Evolutionary conservation across 352 stramenopile genomes (phyloP).

Genomic region (Phytophthora fragariae): DNA sequence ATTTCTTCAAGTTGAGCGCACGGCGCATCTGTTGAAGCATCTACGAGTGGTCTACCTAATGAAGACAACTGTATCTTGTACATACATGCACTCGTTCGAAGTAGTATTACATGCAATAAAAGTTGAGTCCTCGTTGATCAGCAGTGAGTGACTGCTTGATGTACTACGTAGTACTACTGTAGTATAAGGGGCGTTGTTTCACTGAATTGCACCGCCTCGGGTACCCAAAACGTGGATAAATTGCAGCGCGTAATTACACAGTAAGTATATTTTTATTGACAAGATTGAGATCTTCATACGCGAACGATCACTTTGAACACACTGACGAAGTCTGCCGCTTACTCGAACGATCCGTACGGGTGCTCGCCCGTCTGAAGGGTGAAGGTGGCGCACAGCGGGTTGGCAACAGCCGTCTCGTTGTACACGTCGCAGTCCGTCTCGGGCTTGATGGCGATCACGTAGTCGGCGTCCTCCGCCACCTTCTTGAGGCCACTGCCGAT

Average conservation of each 20-base stretch:
- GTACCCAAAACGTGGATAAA: too few species aligned
- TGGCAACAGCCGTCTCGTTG: slow-evolving; percentile 37
- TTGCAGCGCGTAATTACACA: neutral
- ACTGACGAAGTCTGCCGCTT: slow-evolving; percentile 4
- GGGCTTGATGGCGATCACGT: slow-evolving; percentile 69
- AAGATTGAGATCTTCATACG: slow-evolving; percentile 4
- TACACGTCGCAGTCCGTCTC: slow-evolving; percentile 81
- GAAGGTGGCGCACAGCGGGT: slow-evolving; percentile 42
- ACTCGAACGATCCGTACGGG: slow-evolving; percentile 41
- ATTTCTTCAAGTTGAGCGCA: too few species aligned
- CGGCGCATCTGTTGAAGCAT: too few species aligned
- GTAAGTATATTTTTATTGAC: neutral
- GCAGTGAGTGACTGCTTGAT: too few species aligned
- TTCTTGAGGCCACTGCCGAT: slow-evolving; percentile 59
- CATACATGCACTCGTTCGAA: too few species aligned
- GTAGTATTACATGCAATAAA: too few species aligned
- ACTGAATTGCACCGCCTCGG: too few species aligned
- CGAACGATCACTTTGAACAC: neutral
- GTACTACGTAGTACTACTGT: too few species aligned
- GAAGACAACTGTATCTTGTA: too few species aligned
- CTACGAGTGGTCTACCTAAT: too few species aligned
- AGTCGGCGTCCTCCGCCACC: slow-evolving; percentile 69
- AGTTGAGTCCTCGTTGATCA: too few species aligned
- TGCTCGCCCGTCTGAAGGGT: slow-evolving; percentile 36
- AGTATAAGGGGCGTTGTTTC: too few species aligned